Conservation (phyloP, 805 yeast genomes). For the Isabelozyma heimii region DNA sequence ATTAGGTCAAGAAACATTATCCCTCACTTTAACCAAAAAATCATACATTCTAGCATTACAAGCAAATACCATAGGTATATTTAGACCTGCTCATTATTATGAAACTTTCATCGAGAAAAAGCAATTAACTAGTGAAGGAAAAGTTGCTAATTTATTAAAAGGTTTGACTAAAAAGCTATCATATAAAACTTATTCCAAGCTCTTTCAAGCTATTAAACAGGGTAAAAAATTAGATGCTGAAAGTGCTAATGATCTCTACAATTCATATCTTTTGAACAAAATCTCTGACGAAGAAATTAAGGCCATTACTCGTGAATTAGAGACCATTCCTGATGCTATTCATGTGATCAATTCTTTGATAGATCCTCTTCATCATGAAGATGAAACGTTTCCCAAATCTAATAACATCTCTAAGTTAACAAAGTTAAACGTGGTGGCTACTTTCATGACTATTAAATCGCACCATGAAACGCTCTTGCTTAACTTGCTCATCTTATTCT, state of each 20-base stretch:
- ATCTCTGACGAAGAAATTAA: slow-evolving; percentile 21
- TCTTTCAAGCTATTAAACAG: slow-evolving; percentile 12
- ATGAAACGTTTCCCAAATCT: background rate
- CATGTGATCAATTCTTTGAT: slow-evolving; percentile 20
- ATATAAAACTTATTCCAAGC: slow-evolving; percentile 23
- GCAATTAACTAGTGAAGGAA: slow-evolving; percentile 8
- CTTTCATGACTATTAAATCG: slow-evolving; percentile 26
- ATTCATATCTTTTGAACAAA: slow-evolving; percentile 19
- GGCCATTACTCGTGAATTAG: slow-evolving; percentile 18
- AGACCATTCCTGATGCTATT: slow-evolving; percentile 22
- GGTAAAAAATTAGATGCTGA: slow-evolving; percentile 10
- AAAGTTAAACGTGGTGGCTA: slow-evolving; percentile 19
- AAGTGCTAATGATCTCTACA: slow-evolving; percentile 20
- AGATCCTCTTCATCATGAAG: slow-evolving; percentile 5
- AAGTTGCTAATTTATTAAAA: slow-evolving; percentile 17
- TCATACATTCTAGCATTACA: slow-evolving; percentile 20
- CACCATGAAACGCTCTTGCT: slow-evolving; percentile 27
- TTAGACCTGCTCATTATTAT: slow-evolving; percentile 29
- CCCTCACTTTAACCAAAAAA: slow-evolving; percentile 29
- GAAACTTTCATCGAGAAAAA: slow-evolving; percentile 18
- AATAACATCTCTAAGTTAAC: slow-evolving; percentile 5
- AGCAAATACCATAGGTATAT: slow-evolving; percentile 31
- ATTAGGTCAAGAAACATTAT: slow-evolving; percentile 57
- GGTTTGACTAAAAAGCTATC: slow-evolving; percentile 25
- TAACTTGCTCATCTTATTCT: slow-evolving; percentile 26